A percentile compares a stretch with the other conserved stretches of the same genome.
Evolutionary conservation across 352 stramenopile genomes (phyloP).

Genomic region (Phytophthora palmivora): DNA sequence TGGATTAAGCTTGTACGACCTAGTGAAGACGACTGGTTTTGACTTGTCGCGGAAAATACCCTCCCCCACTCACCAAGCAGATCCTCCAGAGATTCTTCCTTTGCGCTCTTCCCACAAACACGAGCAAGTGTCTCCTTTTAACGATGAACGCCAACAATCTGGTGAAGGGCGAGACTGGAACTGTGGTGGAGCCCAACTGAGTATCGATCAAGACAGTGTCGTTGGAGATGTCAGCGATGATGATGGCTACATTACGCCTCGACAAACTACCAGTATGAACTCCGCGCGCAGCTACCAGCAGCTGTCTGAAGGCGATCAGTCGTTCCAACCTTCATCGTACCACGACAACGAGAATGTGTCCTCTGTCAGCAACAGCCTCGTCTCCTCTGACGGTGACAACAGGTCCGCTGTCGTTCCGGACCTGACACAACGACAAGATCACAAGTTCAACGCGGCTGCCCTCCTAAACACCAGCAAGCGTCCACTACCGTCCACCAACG

Average conservation of each 20-base stretch:
- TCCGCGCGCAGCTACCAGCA: not conserved
- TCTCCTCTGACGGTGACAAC: constrained; percentile 16
- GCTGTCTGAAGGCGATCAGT: constrained; percentile 3
- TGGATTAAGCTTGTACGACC: constrained; percentile 51
- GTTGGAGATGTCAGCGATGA: not conserved
- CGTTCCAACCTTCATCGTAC: not conserved
- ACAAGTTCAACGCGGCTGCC: constrained; percentile 24
- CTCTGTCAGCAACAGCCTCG: constrained; percentile 34
- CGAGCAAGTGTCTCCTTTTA: constrained; percentile 1
- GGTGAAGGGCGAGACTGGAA: constrained; percentile 4
- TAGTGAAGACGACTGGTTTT: constrained; percentile 42
- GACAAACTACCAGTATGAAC: not conserved
- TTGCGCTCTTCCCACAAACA: constrained; percentile 7
- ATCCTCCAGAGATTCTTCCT: constrained; percentile 7
- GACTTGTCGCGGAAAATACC: constrained; percentile 10
- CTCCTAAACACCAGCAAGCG: constrained; percentile 16
- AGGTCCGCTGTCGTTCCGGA: constrained; percentile 9
- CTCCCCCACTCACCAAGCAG: constrained; percentile 14
- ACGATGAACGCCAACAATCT: not conserved
- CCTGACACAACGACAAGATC: constrained; percentile 14
- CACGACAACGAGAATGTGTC: constrained; percentile 27
- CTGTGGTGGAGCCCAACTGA: not conserved
- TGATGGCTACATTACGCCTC: not conserved
- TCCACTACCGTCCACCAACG: not conserved
- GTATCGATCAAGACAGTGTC: constrained; percentile 7